phyloP scores from a whole-genome alignment of 208 protist genomes.

The Trypanosoma avium region DNA sequence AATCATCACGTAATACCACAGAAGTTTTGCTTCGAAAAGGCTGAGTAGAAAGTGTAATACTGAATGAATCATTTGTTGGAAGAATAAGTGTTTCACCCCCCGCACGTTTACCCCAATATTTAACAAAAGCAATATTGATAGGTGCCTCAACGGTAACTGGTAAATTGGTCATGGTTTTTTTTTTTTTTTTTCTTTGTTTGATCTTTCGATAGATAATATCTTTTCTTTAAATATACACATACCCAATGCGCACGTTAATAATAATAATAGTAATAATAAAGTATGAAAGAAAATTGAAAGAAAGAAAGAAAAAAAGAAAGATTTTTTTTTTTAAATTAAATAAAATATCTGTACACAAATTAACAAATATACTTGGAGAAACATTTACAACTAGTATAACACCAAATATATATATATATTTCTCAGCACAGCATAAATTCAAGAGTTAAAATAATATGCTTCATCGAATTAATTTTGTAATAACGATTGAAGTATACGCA shows the following conservation, averaged over 20 bases:
- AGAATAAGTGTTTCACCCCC: conserved; percentile 89
- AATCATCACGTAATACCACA: conserved; percentile 67
- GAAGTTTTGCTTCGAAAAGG: conserved; percentile 96
- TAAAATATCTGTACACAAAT: too few relatives aligned
- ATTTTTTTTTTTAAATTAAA: too few relatives aligned
- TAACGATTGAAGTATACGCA: conserved; percentile 2
- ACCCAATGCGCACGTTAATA: not conserved
- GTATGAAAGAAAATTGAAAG: too few relatives aligned
- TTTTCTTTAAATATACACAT: too few relatives aligned
- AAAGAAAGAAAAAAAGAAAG: too few relatives aligned
- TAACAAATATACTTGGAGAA: too few relatives aligned
- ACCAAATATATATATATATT: too few relatives aligned
- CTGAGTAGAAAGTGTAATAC: conserved; percentile 94
- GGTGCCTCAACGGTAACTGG: conserved; percentile 92
- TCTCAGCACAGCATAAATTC: too few relatives aligned
- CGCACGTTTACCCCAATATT: conserved; percentile 99
- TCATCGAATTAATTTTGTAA: too few relatives aligned
- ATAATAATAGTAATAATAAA: not conserved
- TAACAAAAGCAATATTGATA: conserved; percentile 99
- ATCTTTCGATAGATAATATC: too few relatives aligned
- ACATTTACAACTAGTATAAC: too few relatives aligned
- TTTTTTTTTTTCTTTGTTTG: conserved; percentile 7
- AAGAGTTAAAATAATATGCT: too few relatives aligned
- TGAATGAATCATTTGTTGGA: conserved; percentile 97
- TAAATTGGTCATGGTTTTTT: conserved; percentile 10